Evolutionary conservation across 306 rosid species (phyloP), one percentile per base, ranked within the genome.

Genomic region (Spatholobus suberectus): DNA sequence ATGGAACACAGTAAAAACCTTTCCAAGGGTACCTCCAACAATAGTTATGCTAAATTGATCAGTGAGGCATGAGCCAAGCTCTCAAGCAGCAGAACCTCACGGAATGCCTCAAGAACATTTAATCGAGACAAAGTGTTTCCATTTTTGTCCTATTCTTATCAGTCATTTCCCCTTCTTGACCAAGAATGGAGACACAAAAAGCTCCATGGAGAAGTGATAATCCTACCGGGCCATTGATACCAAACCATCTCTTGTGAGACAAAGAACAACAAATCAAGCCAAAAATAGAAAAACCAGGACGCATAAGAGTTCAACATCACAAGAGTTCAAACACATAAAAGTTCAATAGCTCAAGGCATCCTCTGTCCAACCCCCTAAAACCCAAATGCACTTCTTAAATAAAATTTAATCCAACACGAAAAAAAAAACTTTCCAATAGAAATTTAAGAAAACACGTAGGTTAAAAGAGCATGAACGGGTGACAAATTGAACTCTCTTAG

Each of bases 41-140:
- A n/a, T n/a, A n/a, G n/a, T n/a, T n/a, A n/a, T n/a, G n/a, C n/a
- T n/a, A n/a, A n/a, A n/a, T n/a, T n/a, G n/a, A n/a, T n/a, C n/a
- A n/a, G n/a, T n/a, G n/a, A n/a, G n/a, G n/a, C n/a, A n/a, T n/a
- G n/a, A n/a, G n/a, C n/a, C n/a, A n/a, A n/a, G n/a, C n/a, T n/a
- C n/a, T n/a, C n/a, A n/a, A n/a, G n/a, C n/a, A n/a, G n/a, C n/a
- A n/a, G n/a, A n/a, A n/a, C n/a, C n/a, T n/a, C n/a, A n/a, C n/a
- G n/a, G n/a, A n/a, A n/a, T n/a, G n/a, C n/a, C n/a, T n/a, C n/a
- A n/a, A n/a, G n/a, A n/a, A n/a, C n/a, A n/a, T n/a, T n/a, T n/a
- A 84, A 89, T 96, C 99, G 0, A 96, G 97, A 54, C 97, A 98
- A 51, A 96, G 93, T 2, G 98, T 93, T 88, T 96, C 94, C 86